Conservation (phyloP, 331 rosid species). For the Malus hybrid region DNA sequence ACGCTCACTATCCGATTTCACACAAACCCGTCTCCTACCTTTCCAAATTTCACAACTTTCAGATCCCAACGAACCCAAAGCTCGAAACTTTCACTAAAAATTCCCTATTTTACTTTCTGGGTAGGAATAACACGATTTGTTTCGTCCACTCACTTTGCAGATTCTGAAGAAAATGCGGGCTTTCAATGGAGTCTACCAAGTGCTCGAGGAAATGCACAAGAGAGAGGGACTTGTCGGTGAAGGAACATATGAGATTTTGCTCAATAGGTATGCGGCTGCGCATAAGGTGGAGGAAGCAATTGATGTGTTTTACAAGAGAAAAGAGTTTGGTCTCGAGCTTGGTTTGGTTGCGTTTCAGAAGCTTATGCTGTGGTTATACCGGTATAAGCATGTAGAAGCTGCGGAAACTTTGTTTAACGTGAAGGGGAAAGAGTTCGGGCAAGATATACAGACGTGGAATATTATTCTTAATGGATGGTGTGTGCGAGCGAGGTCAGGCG, state of each 20-base stretch:
- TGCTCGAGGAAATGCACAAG: slow-evolving; percentile 63
- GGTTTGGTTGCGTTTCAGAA: slow-evolving; percentile 41
- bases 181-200: slow-evolving; percentile 40
- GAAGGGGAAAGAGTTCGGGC: slow-evolving; percentile 28
- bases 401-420: slow-evolving; percentile 60
- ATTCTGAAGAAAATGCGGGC: slow-evolving; percentile 18
- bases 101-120: neutral
- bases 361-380: slow-evolving; percentile 61
- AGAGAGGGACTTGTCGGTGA: slow-evolving; percentile 38
- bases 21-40: neutral
- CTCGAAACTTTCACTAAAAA: neutral
- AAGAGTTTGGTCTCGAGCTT: slow-evolving; percentile 41
- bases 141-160: slow-evolving; percentile 25
- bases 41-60: neutral
- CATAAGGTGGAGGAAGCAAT: slow-evolving; percentile 60
- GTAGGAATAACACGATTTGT: neutral
- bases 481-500: slow-evolving; percentile 50
- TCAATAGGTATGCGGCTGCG: slow-evolving; percentile 48
- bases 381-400: slow-evolving; percentile 64
- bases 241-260: slow-evolving; percentile 30
- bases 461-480: slow-evolving; percentile 98
- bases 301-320: slow-evolving; percentile 33
- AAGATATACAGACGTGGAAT: slow-evolving; percentile 60
- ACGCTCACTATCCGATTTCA: neutral
- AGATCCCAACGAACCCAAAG: neutral